Percentiles rank a stretch among this genome's conserved stretches.
Evolutionary conservation across 2,329 filamentous ascomycete species (phyloP).

Genomic region (Verticillium isaacii): DNA sequence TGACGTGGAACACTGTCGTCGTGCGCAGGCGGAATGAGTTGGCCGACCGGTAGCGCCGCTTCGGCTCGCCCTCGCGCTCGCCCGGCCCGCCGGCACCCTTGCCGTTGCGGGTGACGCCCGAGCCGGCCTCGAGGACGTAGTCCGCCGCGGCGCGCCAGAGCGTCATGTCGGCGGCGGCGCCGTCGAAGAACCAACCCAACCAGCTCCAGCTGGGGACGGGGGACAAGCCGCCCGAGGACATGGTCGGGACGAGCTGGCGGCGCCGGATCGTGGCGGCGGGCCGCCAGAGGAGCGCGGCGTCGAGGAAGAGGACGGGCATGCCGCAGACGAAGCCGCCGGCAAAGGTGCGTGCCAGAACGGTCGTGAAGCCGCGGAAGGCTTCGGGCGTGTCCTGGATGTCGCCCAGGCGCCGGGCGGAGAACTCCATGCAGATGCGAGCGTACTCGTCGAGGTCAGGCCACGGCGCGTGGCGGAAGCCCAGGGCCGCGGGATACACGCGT

Average conservation of each 20-base stretch:
- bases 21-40: constrained; percentile 33
- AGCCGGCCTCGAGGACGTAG: constrained; percentile 24
- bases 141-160: constrained; percentile 38
- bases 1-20: constrained; percentile 33
- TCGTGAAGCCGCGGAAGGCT: constrained; percentile 38
- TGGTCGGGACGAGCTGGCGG: constrained; percentile 27
- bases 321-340: constrained; percentile 38
- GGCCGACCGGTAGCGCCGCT: constrained; percentile 28
- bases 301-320: constrained; percentile 41
- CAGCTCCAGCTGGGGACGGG: constrained; percentile 39
- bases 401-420: constrained; percentile 32
- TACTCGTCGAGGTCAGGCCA: constrained; percentile 44
- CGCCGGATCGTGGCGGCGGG: constrained; percentile 37
- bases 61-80: constrained; percentile 15
- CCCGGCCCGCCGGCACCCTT: not conserved
- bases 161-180: constrained; percentile 33
- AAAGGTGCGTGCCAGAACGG: constrained; percentile 34
- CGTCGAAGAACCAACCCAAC: constrained; percentile 44
- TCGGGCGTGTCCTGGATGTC: constrained; percentile 34
- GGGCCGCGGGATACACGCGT: constrained; percentile 23
- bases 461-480: constrained; percentile 33
- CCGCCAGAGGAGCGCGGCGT: constrained; percentile 38
- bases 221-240: constrained; percentile 10
- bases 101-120: not conserved
- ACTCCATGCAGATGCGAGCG: constrained; percentile 37